A percentile compares a stretch with the other conserved stretches of the same genome.
Conservation (phyloP, 495 filamentous ascomycete genomes). For the Penicillium ochrochloron region DNA sequence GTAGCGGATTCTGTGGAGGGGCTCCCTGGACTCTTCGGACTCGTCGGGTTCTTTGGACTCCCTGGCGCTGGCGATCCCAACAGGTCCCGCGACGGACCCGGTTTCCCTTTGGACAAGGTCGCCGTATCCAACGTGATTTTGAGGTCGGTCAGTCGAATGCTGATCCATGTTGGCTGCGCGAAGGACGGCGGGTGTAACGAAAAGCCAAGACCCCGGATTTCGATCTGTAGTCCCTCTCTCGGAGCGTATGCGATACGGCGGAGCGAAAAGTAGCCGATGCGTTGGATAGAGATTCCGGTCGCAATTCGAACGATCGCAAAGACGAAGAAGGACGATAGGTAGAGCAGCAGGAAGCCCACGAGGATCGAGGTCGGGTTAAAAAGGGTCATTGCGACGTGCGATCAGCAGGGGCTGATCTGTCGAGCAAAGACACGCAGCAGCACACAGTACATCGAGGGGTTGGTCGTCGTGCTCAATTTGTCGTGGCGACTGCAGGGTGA, state of each 20-base stretch:
- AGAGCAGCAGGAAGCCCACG: constrained; percentile 80
- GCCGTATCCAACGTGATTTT: constrained; percentile 80
- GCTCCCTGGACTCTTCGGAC: constrained; percentile 18
- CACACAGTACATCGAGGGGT: constrained; percentile 31
- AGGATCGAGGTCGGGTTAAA: constrained; percentile 79
- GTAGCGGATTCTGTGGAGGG: constrained; percentile 30
- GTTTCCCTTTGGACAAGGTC: constrained; percentile 54
- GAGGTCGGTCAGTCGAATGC: constrained; percentile 81
- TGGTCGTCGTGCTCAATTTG: constrained; percentile 30
- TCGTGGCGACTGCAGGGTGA: constrained; percentile 24
- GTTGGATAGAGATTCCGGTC: constrained; percentile 94
- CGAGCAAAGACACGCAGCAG: constrained; percentile 26
- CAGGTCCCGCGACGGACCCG: constrained; percentile 29
- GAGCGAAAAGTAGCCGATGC: constrained; percentile 88
- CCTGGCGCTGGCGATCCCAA: constrained; percentile 29
- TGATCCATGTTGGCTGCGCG: constrained; percentile 95
- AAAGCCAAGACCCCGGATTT: constrained; percentile 86
- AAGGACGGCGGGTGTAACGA: constrained; percentile 92
- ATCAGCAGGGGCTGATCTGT: constrained; percentile 47
- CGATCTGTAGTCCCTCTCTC: constrained; percentile 82
- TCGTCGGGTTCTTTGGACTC: constrained; percentile 18
- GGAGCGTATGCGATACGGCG: constrained; percentile 87
- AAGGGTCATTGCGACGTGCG: constrained; percentile 58
- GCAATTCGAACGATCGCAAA: constrained; percentile 92
- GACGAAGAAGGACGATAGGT: constrained; percentile 88